These are phyloP conservation scores for Otatea glauca DNA, from an alignment of 176 grass and related monocot genomes.

Conservation along the genomic window DNA sequence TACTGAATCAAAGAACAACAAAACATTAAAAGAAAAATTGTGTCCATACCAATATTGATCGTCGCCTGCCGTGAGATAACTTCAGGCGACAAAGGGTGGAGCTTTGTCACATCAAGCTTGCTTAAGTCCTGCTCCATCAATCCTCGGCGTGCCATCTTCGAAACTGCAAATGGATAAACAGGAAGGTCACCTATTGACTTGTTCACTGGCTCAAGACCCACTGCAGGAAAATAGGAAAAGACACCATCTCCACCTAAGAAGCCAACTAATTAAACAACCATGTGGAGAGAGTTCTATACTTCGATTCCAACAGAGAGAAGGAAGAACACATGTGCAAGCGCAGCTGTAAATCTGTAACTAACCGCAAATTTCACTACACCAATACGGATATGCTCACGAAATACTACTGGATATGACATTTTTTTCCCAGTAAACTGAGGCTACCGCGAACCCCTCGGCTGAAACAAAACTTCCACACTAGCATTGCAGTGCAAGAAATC, in stretches of 20 bases:
- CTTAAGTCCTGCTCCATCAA: conserved; percentile 91
- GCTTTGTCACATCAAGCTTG: conserved; percentile 81
- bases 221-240: neutral
- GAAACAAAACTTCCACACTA: neutral
- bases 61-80: conserved; percentile 88
- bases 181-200: neutral
- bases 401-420: neutral
- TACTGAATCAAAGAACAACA: neutral
- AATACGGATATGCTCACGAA: neutral
- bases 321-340: neutral
- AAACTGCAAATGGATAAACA: conserved; percentile 12
- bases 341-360: neutral
- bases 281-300: neutral
- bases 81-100: conserved; percentile 77
- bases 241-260: neutral
- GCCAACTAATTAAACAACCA: neutral
- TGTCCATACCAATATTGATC: conserved; percentile 82
- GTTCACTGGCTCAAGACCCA: neutral
- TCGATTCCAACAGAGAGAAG: neutral
- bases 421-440: neutral
- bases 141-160: conserved; percentile 77
- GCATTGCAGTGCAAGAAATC: neutral
- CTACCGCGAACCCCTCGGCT: neutral
- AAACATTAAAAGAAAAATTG: neutral
- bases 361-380: neutral